Conservation (phyloP, 2,329 filamentous ascomycete genomes). For the Talaromyces amestolkiae region DNA sequence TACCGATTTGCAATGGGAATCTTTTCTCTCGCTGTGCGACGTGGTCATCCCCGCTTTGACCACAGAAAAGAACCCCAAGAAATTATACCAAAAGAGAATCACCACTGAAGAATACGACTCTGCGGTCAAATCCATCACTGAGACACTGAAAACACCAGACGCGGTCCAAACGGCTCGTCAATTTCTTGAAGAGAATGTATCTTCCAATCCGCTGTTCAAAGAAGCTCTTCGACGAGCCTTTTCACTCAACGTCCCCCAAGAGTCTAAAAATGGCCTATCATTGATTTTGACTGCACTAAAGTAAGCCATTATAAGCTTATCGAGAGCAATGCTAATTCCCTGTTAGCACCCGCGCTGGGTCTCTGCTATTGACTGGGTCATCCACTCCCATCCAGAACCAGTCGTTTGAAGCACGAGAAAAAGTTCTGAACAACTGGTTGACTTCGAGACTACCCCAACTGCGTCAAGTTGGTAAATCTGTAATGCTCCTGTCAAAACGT, state of each 20-base stretch:
- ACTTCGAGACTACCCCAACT: constrained; percentile 53
- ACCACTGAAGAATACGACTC: constrained; percentile 42
- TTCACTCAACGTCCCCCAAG: constrained; percentile 48
- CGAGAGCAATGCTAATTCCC: neutral
- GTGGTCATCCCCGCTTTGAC: constrained; percentile 56
- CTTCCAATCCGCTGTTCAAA: constrained; percentile 51
- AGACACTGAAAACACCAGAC: constrained; percentile 31
- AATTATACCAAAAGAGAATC: constrained; percentile 37
- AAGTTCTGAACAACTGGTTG: constrained; percentile 54
- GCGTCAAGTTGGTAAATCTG: constrained; percentile 49
- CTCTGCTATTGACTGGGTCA: constrained; percentile 57
- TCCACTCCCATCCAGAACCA: constrained; percentile 55
- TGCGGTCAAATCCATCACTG: constrained; percentile 21
- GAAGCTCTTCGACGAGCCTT: constrained; percentile 50
- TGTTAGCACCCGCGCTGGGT: constrained; percentile 53
- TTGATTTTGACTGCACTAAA: constrained; percentile 55
- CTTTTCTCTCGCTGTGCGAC: constrained; percentile 57
- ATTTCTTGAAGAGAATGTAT: constrained; percentile 50
- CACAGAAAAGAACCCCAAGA: constrained; percentile 36
- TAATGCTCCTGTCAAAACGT: constrained; percentile 51
- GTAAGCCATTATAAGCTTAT: constrained; percentile 34
- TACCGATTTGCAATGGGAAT: constrained; percentile 57
- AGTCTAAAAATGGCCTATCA: constrained; percentile 49
- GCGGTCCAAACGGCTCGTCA: constrained; percentile 39
- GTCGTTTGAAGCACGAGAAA: constrained; percentile 53